These are phyloP conservation scores for Cercophora newfieldiana DNA, from an alignment of 495 filamentous ascomycete genomes.

Conservation along the genomic window DNA sequence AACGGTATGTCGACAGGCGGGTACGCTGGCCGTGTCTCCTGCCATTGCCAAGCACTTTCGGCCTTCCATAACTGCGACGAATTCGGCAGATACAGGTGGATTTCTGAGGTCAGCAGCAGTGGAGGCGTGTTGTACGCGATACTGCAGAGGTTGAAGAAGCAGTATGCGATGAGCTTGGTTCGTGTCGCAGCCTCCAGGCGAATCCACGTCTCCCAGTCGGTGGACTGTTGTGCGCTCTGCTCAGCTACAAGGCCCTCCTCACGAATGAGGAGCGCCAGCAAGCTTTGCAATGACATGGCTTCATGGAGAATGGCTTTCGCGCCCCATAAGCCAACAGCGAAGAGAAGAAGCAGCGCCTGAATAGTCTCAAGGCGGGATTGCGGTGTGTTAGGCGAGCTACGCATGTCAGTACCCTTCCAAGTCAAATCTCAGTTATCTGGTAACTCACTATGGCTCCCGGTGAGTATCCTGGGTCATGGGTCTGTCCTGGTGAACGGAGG, in stretches of 20 bases:
- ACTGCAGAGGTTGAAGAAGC: slow-evolving; percentile 60
- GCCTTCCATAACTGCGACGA: slow-evolving; percentile 55
- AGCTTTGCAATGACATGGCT: slow-evolving; percentile 53
- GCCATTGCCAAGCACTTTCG: slow-evolving; percentile 51
- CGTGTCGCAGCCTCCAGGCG: slow-evolving; percentile 52
- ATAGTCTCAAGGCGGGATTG: slow-evolving; percentile 57
- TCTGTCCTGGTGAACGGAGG: slow-evolving; percentile 51
- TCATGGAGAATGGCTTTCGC: slow-evolving; percentile 58
- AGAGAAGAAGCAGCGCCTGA: slow-evolving; percentile 56
- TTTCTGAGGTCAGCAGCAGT: slow-evolving; percentile 60
- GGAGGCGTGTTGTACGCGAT: slow-evolving; percentile 60
- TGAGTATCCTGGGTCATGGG: slow-evolving; percentile 55
- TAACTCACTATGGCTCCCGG: slow-evolving; percentile 50
- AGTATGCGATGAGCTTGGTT: slow-evolving; percentile 59
- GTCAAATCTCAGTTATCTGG: background rate
- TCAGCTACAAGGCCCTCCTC: slow-evolving; percentile 53
- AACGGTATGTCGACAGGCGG: slow-evolving; percentile 48
- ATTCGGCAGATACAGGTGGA: slow-evolving; percentile 61
- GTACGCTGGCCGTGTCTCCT: slow-evolving; percentile 45
- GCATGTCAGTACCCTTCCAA: slow-evolving; percentile 24
- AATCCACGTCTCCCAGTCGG: slow-evolving; percentile 61
- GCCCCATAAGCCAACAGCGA: slow-evolving; percentile 59
- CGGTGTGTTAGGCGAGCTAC: slow-evolving; percentile 51
- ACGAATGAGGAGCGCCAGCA: slow-evolving; percentile 54
- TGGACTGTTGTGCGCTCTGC: slow-evolving; percentile 35